Evolutionary conservation across 2,329 filamentous ascomycete species (phyloP), one percentile per base, ranked within the genome.

Genomic region (Sporothrix brasiliensis): DNA sequence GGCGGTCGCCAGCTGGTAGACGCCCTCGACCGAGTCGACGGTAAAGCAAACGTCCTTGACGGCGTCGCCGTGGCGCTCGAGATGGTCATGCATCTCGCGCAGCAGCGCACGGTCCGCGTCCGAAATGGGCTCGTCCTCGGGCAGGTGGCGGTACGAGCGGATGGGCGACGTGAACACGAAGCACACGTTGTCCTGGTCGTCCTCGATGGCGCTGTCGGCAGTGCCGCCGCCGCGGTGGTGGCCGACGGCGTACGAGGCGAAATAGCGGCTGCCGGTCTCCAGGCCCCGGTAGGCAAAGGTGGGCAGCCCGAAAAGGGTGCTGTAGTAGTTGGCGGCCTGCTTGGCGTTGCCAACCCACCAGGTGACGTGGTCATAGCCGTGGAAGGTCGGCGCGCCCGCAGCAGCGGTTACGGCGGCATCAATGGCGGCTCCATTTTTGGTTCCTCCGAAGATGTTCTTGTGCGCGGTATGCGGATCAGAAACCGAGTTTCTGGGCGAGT

Each of bases 341-440:
- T 97, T 97, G 76, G 94, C 94, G 79, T 98, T 98, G 78, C 94
- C 93, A 41, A 97, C 94, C 83, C 93, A 97, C 94, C 94, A 97
- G 75, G 93, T 94, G 70, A 97, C 88, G 80, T 97, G 92, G 81
- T 97, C 92, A 79, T 97, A 97, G 77, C 92, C 93, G 72, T 88
- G 87, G 83, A 97, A 94, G 78, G 85, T 86, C 76, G 79, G 80
- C 73, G 54, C 68, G 39, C 30, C 70, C 2, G 56, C 21, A 5
- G 16, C 47, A 3, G 39, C 69, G 41, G 44, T 27, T 44, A 67
- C 47, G 56, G 27, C n/a, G 56, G 54, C 52, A 39, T 39, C n/a
- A 50, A 30, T n/a, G 39, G 30, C 13, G 16, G 65, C 30, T 34
- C 50, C 65, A 60, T 68, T 69, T 41, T 68, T 52, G 56, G 65